Evolutionary conservation across 2,329 filamentous ascomycete genomes (phyloP), one percentile per base, ranked within the genome.

Genomic region (Elsinoe ampelina): DNA sequence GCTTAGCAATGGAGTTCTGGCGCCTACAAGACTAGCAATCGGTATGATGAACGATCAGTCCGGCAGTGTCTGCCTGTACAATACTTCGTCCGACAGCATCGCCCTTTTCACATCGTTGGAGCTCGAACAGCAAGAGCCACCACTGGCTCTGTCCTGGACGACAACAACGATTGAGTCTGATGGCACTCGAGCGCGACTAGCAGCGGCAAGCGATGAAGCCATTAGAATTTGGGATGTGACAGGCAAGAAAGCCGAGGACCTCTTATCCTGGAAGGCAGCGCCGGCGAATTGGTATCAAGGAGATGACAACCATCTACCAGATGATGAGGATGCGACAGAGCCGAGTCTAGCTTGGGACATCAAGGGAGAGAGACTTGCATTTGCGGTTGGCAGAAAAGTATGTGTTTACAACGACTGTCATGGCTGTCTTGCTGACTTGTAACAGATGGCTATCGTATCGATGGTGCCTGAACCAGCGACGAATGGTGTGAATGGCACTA

Each of bases 321-420:
- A 41, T 38, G 59, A 58, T 7, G 61, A 62, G 19, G 50, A 35
- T 43, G 58, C 58, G 38, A 52, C 55, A 12, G 64, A 69, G 58
- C 68, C 68, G 7, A 68, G 64, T 59, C 66, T 81, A 54, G 72
- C 71, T 30, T 81, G 78, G 78, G 77, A 79, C 64, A 70, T 70
- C 11, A 75, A 80, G 64, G 77, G 77, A n/a, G 76, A 76, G 62
- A 77, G 73, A 62, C 68, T 81, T 57, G 75, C 74, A 1, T 76
- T 78, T 63, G 75, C 74, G 22, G 71, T 76, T 58, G 73, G 72
- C 11, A 51, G 54, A 36, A 55, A 55, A 32, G 52, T 58, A 55
- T 48, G 58, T 17, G 26, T 38, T 39, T 35, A 22, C 15, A 10
- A 15, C 11, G 22, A 36, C 13, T 32, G 10, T 42, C 17, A 17